Evolutionary conservation across 2,329 filamentous ascomycete genomes (phyloP), one percentile per base, ranked within the genome.

Genomic region (Byssoonygena ceratinophila): DNA sequence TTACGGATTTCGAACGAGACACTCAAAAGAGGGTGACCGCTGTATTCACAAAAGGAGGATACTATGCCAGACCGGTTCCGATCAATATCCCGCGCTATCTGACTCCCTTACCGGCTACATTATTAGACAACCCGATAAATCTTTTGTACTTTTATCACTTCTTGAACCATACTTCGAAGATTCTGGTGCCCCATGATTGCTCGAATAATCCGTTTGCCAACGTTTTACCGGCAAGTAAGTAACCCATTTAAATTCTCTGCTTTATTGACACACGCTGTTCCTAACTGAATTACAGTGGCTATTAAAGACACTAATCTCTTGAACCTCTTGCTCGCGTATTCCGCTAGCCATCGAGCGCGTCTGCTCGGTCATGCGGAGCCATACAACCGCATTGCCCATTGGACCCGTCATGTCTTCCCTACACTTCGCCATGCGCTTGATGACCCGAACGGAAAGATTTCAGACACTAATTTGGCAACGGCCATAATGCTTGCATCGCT

Each of bases 401-500:
- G 85, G 83, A 85, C 92, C 23, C 77, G 84, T 61, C 80, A 87
- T 59, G 85, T 74, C 1, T 74, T 74, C 51, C 85, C 85, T 0
- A 79, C 81, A 14, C 75, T 94, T 18, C 79, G 85, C 25, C 69
- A 78, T 55, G 82, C 85, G 1, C 73, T 92, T 20, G 74, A 77
- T 54, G 76, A 82, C 51, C 75, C 77, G 0, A 73, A 75, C 36
- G 74, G 78, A 56, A 78, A 80, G 37, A 81, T 88, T 9, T 83
- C 84, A 0, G 82, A 88, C 59, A 79, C 80, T 14, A 86, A 84
- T 51, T 74, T 94, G 2, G 86, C 87, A 0, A 87, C 86, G 0
- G 84, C 87, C 6, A 89, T 94, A 57, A 89, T 92, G 84, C 77
- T 94, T 43, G 80, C 86, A 0, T 90, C 86, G 1, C 73, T 92